phyloP scores from a whole-genome alignment of 2,329 filamentous ascomycete species.

The Botrytis elliptica region DNA sequence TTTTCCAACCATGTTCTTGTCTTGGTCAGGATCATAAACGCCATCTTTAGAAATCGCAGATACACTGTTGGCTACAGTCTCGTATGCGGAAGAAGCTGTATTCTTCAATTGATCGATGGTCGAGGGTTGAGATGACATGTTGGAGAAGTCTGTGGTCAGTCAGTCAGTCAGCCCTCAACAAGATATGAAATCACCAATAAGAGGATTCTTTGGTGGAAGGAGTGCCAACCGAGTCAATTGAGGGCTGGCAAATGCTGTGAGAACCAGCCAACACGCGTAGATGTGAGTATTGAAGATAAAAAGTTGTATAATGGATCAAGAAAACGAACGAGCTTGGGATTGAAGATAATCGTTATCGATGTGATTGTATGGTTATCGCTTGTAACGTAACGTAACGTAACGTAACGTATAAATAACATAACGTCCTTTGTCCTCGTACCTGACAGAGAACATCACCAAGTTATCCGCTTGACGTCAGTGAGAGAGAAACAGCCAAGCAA shows the following conservation, averaged over 20 bases:
- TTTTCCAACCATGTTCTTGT: conserved; percentile 25
- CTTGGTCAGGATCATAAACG: conserved; percentile 24
- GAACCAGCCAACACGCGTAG: neutral
- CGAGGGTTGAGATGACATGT: conserved; percentile 33
- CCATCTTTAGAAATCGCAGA: conserved; percentile 13
- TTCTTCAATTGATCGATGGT: conserved; percentile 29
- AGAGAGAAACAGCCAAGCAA: neutral
- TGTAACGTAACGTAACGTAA: neutral
- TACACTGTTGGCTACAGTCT: conserved; percentile 23
- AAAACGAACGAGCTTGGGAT: neutral
- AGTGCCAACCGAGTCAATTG: neutral
- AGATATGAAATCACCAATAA: neutral
- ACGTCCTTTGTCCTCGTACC: neutral
- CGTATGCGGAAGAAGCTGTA: conserved; percentile 24
- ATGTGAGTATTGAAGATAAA: neutral
- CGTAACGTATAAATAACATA: neutral
- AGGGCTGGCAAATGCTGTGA: neutral
- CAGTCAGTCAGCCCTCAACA: neutral
- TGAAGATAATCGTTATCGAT: neutral
- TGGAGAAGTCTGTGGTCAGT: neutral
- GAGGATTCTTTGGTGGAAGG: neutral
- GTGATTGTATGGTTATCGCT: neutral
- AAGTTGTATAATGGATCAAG: neutral
- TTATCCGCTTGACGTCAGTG: conserved; percentile 16
- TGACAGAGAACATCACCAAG: neutral